These are phyloP conservation scores for Hordeum pubiflorum DNA, from an alignment of 202 grass and related monocot species.

Conservation along the genomic window DNA sequence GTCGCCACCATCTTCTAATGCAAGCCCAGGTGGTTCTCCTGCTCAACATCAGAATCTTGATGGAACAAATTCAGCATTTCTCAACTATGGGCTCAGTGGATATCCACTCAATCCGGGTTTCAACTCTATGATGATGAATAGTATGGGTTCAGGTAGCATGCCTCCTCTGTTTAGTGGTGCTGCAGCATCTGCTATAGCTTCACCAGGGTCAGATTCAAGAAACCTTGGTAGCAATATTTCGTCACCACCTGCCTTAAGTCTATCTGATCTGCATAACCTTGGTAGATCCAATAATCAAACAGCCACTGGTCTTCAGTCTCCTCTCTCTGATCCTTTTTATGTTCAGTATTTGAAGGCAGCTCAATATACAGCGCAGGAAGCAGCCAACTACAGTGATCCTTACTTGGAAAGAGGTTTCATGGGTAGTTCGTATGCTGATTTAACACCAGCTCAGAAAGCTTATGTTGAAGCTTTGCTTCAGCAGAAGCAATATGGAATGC, in stretches of 20 bases:
- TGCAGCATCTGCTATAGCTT: constrained; percentile 39
- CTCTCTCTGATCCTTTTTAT: constrained; percentile 68
- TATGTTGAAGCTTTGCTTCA: constrained; percentile 77
- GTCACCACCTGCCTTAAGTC: constrained; percentile 47
- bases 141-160: constrained; percentile 39
- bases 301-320: constrained; percentile 34
- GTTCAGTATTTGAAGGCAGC: constrained; percentile 60
- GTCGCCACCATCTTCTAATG: constrained; percentile 49
- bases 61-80: constrained; percentile 44
- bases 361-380: constrained; percentile 51
- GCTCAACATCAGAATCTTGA: constrained; percentile 68
- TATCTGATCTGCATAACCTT: constrained; percentile 55
- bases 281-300: constrained; percentile 45
- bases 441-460: constrained; percentile 62
- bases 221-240: constrained; percentile 48
- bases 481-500: constrained; percentile 77
- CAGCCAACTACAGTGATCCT: constrained; percentile 37
- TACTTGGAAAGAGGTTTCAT: constrained; percentile 47
- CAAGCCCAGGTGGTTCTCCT: constrained; percentile 52
- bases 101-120: constrained; percentile 50
- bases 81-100: constrained; percentile 49
- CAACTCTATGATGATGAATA: constrained; percentile 53
- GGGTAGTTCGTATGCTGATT: constrained; percentile 51
- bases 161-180: constrained; percentile 44
- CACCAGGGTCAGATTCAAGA: constrained; percentile 40